These are phyloP conservation scores for Ballota nigra DNA, from an alignment of 257 asterid species.

Conservation along the genomic window DNA sequence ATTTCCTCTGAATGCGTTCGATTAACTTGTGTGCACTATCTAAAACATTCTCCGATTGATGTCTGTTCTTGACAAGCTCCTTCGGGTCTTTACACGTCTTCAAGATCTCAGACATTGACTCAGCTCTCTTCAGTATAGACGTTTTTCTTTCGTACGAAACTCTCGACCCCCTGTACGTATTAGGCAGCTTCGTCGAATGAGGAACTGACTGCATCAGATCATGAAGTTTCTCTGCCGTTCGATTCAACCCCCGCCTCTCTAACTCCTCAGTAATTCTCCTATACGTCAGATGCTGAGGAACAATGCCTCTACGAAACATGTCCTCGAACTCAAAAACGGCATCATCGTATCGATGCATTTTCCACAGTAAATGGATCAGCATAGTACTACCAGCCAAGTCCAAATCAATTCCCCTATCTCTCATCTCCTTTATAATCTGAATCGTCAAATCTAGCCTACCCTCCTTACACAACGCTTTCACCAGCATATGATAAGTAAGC, in stretches of 20 bases:
- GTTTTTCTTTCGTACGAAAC: slow-evolving; percentile 40
- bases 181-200: slow-evolving; percentile 71
- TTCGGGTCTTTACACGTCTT: slow-evolving; percentile 54
- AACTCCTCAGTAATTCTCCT: slow-evolving; percentile 48
- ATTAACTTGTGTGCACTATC: slow-evolving; percentile 37
- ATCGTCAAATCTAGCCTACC: slow-evolving; percentile 42
- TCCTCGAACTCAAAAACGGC: slow-evolving; percentile 68
- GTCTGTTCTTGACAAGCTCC: slow-evolving; percentile 49
- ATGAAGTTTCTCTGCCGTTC: slow-evolving; percentile 47
- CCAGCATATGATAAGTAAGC: slow-evolving; percentile 66
- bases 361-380: slow-evolving; percentile 66
- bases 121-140: slow-evolving; percentile 62
- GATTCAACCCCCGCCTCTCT: slow-evolving; percentile 54
- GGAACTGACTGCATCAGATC: slow-evolving; percentile 61
- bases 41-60: slow-evolving; percentile 34
- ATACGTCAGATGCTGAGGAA: slow-evolving; percentile 82
- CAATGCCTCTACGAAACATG: slow-evolving; percentile 79
- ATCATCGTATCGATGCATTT: slow-evolving; percentile 46
- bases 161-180: slow-evolving; percentile 45
- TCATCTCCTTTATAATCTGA: slow-evolving; percentile 64
- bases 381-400: slow-evolving; percentile 77
- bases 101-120: slow-evolving; percentile 56
- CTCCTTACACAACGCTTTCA: slow-evolving; percentile 71
- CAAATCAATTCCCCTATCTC: slow-evolving; percentile 67
- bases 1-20: slow-evolving; percentile 32